These are phyloP conservation scores for Lipomyces sp. DNA, from an alignment of 805 yeast species.

Conservation along the genomic window DNA sequence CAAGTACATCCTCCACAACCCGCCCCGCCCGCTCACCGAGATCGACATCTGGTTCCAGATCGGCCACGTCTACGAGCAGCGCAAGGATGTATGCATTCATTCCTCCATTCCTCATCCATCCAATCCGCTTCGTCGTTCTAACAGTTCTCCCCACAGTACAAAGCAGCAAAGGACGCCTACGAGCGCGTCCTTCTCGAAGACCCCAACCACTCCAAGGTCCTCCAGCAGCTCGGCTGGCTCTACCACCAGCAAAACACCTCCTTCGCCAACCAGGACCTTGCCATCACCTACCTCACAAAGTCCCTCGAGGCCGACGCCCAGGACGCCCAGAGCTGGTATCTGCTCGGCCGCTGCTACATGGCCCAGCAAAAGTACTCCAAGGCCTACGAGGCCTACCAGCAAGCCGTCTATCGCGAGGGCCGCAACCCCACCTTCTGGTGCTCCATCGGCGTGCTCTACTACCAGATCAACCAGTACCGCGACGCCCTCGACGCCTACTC, in stretches of 20 bases:
- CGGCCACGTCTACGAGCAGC: constrained; percentile 92
- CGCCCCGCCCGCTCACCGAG: constrained; percentile 93
- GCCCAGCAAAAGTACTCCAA: constrained; percentile 90
- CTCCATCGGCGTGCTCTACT: constrained; percentile 89
- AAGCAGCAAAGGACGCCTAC: constrained; percentile 90
- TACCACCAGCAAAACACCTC: constrained; percentile 67
- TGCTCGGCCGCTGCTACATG: constrained; percentile 95
- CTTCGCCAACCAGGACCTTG: constrained; percentile 78
- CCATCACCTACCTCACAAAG: constrained; percentile 76
- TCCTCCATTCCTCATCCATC: neutral
- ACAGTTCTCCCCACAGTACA: constrained; percentile 43
- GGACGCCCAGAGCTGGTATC: constrained; percentile 97
- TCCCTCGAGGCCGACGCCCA: constrained; percentile 83
- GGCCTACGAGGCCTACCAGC: constrained; percentile 97
- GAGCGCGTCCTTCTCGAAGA: constrained; percentile 85
- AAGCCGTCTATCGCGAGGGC: constrained; percentile 94
- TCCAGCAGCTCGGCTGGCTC: constrained; percentile 93
- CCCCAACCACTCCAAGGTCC: constrained; percentile 92
- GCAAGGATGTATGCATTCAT: constrained; percentile 53
- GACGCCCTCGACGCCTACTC: constrained; percentile 98
- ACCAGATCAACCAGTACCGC: constrained; percentile 91
- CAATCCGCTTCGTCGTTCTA: neutral
- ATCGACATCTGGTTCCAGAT: constrained; percentile 99
- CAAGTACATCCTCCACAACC: constrained; percentile 82
- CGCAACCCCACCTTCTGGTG: constrained; percentile 99